Conservation (phyloP, 2,329 filamentous ascomycete genomes). For the Botrytis fabae region DNA sequence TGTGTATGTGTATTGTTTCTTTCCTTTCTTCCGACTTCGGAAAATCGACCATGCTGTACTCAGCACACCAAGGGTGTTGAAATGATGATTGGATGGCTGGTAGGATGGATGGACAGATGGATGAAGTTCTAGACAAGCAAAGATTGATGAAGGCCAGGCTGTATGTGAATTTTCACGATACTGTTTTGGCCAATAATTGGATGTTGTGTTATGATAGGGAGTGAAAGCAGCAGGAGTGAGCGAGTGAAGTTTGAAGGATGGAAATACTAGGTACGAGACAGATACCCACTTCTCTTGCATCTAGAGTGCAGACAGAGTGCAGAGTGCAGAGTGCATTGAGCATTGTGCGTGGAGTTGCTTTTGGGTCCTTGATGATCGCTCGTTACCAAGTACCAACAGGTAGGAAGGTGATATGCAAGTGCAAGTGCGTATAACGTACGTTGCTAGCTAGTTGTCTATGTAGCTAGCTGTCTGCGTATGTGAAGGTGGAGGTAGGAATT, state of each 20-base stretch:
- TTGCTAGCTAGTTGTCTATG: not conserved
- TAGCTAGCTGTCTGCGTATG: no score
- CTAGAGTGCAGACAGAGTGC: not conserved
- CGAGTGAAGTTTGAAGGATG: not conserved
- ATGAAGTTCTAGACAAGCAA: not conserved
- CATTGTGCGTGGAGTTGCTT: not conserved
- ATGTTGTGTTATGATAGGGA: slow-evolving; percentile 5
- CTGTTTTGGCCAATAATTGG: not conserved
- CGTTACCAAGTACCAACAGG: slow-evolving; percentile 1
- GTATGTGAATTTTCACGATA: not conserved
- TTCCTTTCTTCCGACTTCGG: slow-evolving; percentile 21
- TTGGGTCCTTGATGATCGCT: not conserved
- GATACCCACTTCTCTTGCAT: not conserved
- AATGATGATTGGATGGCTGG: not conserved
- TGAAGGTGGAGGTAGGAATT: no score
- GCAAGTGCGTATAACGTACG: not conserved
- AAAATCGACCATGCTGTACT: slow-evolving; percentile 14
- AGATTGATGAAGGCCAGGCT: not conserved
- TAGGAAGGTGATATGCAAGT: not conserved
- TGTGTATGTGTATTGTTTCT: slow-evolving; percentile 5
- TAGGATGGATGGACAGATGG: not conserved
- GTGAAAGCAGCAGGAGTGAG: not conserved
- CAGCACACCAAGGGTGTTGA: not conserved
- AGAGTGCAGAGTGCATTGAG: not conserved
- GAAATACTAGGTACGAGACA: not conserved